phyloP scores from a whole-genome alignment of 441 rosid genomes.

The Raphanus hybrid region DNA sequence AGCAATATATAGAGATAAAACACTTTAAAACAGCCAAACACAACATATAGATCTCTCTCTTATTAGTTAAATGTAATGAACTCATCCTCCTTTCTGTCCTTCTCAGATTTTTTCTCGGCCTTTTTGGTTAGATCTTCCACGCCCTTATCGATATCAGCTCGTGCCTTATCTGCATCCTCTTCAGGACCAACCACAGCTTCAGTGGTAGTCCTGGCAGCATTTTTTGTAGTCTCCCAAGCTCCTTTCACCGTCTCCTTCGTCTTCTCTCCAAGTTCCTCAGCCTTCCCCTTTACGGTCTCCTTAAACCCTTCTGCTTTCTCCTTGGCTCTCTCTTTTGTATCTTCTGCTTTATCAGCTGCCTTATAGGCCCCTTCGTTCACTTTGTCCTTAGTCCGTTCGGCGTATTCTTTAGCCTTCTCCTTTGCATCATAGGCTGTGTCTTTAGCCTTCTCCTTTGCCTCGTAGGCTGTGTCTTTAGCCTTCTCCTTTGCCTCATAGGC shows the following conservation, averaged over 20 bases:
- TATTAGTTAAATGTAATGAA: conserved; percentile 37
- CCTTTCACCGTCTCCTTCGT: conserved; percentile 60
- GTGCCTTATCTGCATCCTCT: conserved; percentile 42
- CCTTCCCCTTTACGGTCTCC: conserved; percentile 49
- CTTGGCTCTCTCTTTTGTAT: conserved; percentile 37
- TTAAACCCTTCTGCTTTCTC: conserved; percentile 47
- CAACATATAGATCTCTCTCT: neutral
- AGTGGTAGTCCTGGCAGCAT: conserved; percentile 58
- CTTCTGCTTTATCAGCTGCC: conserved; percentile 38
- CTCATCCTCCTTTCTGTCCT: conserved; percentile 35
- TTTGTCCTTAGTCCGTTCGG: conserved; percentile 29
- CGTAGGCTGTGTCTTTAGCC: conserved; percentile 32
- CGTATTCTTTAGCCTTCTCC: conserved; percentile 40
- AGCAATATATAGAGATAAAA: conserved; percentile 4
- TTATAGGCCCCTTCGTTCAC: conserved; percentile 31
- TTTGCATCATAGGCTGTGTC: conserved; percentile 35
- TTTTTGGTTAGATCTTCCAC: conserved; percentile 46
- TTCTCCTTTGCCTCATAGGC: conserved; percentile 37
- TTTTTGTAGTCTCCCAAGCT: conserved; percentile 64
- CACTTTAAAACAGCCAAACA: conserved; percentile 1
- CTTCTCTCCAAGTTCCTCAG: conserved; percentile 50
- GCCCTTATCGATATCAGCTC: conserved; percentile 50
- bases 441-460: conserved; percentile 46
- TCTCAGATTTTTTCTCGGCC: conserved; percentile 24
- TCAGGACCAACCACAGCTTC: conserved; percentile 71